Base-by-base conservation (phyloP, 2,329 filamentous ascomycete genomes). In the Stagonosporopsis cucurbitacearum region DNA sequence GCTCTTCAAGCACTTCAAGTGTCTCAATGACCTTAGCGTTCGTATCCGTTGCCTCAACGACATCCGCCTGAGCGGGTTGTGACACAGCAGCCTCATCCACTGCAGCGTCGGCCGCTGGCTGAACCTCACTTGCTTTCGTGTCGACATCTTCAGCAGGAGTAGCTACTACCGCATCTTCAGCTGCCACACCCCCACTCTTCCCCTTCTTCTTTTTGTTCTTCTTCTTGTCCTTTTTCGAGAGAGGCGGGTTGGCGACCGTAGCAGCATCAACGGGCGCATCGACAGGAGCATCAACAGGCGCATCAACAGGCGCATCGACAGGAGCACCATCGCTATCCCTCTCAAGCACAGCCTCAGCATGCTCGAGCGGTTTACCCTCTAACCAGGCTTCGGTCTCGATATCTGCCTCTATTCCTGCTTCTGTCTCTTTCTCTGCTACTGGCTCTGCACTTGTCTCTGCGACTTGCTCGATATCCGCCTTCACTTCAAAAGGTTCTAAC, bases 171-270 rank as follows among this genome's bases (percentile, higher is more conserved):
- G 20, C 15, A 8, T 60, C 56, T 25, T 64, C 58, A 2, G 57
- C 32, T 3, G 58, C 60, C 9, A 54, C 37, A 40, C 62, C 58
- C 26, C 26, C 15, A 25, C 43, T 51, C 41, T 57, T 62, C 13
- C 48, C 37, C 54, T 66, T 68, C 54, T 66, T 68, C 54, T 64
- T 68, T 8, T 57, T 58, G 46, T 67, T 68, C 56, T 68, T 66
- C 36, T 67, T 65, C 41, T 64, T 59, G 12, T 57, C 54, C 17
- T 64, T 62, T 55, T 62, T 62, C 6, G 62, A 60, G 15, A 54
- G 13, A 7, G 45, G 49, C 3, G 35, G 40, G n/a, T 30, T 63
- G 41, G 54, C 57, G n/a, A 65, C 55, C 13, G 64, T 62, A 49
- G 60, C 1, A 17, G n/a, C 62, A 19, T 57, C 33, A 17, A 40